Percentiles rank a stretch among this genome's conserved stretches.
phyloP scores from a whole-genome alignment of 257 asterid genomes.

The Nemophila menziesii region DNA sequence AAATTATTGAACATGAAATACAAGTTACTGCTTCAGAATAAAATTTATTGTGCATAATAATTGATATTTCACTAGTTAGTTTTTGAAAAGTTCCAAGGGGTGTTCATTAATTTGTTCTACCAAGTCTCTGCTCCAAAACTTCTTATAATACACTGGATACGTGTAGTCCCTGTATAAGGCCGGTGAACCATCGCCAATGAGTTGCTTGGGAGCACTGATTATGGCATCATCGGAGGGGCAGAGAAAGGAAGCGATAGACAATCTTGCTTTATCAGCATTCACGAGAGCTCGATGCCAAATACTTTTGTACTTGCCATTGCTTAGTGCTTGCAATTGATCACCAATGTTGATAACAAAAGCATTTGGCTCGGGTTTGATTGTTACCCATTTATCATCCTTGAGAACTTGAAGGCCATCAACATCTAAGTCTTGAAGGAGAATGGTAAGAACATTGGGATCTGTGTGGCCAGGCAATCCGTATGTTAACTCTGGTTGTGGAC shows the following conservation, averaged over 20 bases:
- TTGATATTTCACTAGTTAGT: too few species aligned
- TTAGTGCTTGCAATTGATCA: conserved; percentile 82
- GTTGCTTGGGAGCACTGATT: conserved; percentile 59
- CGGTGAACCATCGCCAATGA: conserved; percentile 23
- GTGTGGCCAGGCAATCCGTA: conserved; percentile 82
- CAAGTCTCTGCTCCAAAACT: conserved; percentile 81
- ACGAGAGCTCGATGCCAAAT: conserved; percentile 91
- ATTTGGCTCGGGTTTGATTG: conserved; percentile 51
- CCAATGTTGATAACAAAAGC: conserved; percentile 82
- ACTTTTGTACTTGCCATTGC: conserved; percentile 72
- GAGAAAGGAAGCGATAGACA: conserved; percentile 81
- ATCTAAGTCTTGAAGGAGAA: conserved; percentile 70
- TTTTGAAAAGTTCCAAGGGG: conserved; percentile 67
- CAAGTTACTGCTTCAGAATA: too few species aligned
- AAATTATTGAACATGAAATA: too few species aligned
- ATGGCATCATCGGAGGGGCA: conserved; percentile 59
- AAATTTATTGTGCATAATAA: too few species aligned
- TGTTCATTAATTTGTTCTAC: conserved; percentile 82
- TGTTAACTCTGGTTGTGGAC: conserved; percentile 81
- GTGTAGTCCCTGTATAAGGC: conserved; percentile 49
- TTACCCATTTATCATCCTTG: conserved; percentile 71
- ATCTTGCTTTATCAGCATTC: conserved; percentile 45
- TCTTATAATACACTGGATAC: conserved; percentile 65
- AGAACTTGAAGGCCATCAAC: conserved; percentile 80
- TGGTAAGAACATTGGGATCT: conserved; percentile 78